Base-by-base conservation (phyloP, 805 yeast species). In the Candida nanaspora region DNA sequence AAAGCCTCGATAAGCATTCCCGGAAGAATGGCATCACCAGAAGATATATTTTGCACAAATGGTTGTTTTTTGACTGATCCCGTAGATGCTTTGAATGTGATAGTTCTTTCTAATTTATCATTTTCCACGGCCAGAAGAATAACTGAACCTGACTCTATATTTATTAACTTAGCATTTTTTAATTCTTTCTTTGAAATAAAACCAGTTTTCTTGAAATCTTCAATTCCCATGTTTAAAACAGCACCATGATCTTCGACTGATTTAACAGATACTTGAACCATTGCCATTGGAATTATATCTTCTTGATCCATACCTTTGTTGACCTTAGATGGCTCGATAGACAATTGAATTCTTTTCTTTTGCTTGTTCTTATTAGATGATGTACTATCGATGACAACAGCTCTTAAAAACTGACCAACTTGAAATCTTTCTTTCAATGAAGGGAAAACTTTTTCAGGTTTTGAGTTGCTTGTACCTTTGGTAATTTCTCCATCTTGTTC, bases 241-340 rank as follows among this genome's bases (percentile, higher is more conserved):
- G 79, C 74, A 63, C 98, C 98, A 58, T 87, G 96, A 58, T 93
- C 99, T 69, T 93, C 98, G 20, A 86, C 63, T 36, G 94, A 82
- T 46, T 70, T 72, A 19, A 93, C 78, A 2, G 86, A 69, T 20
- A 80, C 89, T 62, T 93, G 98, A 2, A 93, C 56, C 4, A 82
- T 56, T 43, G 75, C 69, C 34, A 86, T 87, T 22, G 69, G 52
- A 6, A 67, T 62, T 37, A 85, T 61, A 56, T 88, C 97, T 35
- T 81, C 88, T 4, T 68, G 74, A 40, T 67, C 73, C 42, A 88
- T 63, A 13, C 64, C 45, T 18, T 70, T 66, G 55, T 93, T 93
- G 11, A 84, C 86, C 33, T 65, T 64, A 37, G 74, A 69, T 7
- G 97, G 95, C 54, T 85, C 93, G 33, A 85, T 68, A 9, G 85